Conservation (phyloP, 164 flowering plant species). For the Kalanchoe fedtschenkoi region DNA sequence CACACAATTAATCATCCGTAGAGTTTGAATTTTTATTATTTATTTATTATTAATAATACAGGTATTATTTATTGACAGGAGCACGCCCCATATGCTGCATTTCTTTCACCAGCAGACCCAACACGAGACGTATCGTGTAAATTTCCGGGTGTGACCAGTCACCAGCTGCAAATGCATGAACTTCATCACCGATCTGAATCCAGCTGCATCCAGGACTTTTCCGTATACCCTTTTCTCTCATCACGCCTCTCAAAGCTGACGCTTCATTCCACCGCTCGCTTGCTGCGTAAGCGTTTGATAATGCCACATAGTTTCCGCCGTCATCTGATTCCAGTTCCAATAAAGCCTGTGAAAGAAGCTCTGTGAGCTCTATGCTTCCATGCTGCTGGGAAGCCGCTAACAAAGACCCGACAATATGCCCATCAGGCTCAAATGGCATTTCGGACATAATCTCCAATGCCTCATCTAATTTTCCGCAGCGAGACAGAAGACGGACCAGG, state of each 20-base stretch:
- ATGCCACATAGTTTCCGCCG: constrained; percentile 45
- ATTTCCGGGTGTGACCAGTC: constrained; percentile 35
- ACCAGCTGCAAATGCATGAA: constrained; percentile 42
- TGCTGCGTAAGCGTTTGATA: constrained; percentile 43
- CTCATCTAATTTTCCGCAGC: constrained; percentile 27
- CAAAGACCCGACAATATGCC: constrained; percentile 32
- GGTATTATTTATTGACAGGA: no score
- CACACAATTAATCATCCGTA: no score
- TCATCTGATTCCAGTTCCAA: constrained; percentile 38
- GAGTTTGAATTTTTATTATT: no score
- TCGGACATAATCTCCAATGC: constrained; percentile 24
- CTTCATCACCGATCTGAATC: constrained; percentile 44
- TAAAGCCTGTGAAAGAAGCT: constrained; percentile 24
- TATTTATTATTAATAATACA: no score
- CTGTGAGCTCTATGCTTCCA: constrained; percentile 25
- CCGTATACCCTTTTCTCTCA: constrained; percentile 38
- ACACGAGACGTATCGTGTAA: constrained; percentile 17
- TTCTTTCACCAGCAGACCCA: constrained; percentile 24
- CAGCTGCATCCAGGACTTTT: constrained; percentile 63
- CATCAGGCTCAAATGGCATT: constrained; percentile 45
- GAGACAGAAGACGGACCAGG: constrained; percentile 41
- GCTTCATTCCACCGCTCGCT: constrained; percentile 42
- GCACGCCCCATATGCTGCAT: constrained; percentile 17
- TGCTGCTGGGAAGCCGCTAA: constrained; percentile 37
- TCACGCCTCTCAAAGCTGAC: constrained; percentile 25